A percentile compares a stretch with the other conserved stretches of the same genome.
phyloP scores from a whole-genome alignment of 352 stramenopile species.

The Elongisporangium senticosum region DNA sequence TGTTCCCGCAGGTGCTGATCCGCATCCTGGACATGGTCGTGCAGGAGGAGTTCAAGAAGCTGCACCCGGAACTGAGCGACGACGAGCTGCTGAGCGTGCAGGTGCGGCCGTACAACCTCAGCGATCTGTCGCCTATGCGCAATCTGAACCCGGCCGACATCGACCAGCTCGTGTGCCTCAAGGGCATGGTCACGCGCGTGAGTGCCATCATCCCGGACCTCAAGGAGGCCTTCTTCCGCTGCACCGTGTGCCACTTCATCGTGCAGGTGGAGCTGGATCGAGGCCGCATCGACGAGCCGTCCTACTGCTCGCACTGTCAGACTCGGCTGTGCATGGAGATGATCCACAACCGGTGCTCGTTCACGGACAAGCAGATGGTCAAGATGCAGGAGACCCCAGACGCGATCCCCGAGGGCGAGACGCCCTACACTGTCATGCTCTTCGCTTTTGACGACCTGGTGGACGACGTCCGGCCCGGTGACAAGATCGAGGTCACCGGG shows the following conservation, averaged over 20 bases:
- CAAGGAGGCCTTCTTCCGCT: conserved; percentile 97
- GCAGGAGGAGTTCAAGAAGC: conserved; percentile 83
- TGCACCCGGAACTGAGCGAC: conserved; percentile 44
- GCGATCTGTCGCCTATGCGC: conserved; percentile 91
- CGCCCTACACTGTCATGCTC: conserved; percentile 95
- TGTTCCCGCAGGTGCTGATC: conserved; percentile 95
- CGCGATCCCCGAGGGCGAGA: conserved; percentile 97
- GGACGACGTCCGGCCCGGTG: conserved; percentile 95
- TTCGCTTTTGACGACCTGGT: conserved; percentile 99
- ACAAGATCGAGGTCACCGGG: conserved; percentile 95
- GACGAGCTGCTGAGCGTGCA: conserved; percentile 79
- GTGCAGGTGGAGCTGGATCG: conserved; percentile 93
- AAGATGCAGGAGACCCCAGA: conserved; percentile 98
- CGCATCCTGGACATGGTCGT: conserved; percentile 96
- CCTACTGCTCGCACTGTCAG: conserved; percentile 84
- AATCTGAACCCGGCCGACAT: conserved; percentile 97
- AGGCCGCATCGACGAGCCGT: conserved; percentile 95
- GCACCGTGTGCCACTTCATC: conserved; percentile 89
- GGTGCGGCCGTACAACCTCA: conserved; percentile 97
- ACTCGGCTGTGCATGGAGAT: conserved; percentile 93
- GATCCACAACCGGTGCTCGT: conserved; percentile 97
- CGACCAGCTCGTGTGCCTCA: conserved; percentile 94
- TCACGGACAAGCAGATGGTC: conserved; percentile 98
- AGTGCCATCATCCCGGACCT: conserved; percentile 97
- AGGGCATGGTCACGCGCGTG: conserved; percentile 97